These are phyloP conservation scores for Stachybotrys echinatus DNA, from an alignment of 2,329 filamentous ascomycete genomes.

Conservation along the genomic window DNA sequence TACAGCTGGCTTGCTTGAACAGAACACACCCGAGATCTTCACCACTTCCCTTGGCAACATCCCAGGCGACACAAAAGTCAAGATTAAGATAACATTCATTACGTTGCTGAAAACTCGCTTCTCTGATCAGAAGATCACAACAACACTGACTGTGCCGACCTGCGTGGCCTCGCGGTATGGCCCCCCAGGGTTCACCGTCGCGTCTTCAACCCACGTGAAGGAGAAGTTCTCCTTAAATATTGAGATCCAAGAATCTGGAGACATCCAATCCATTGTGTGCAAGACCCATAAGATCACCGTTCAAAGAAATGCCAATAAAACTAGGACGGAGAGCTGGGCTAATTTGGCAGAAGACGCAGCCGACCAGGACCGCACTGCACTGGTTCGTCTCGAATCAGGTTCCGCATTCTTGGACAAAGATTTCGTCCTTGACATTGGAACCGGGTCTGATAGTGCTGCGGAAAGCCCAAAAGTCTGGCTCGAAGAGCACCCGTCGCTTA, in stretches of 20 bases:
- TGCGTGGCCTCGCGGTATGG: slow-evolving; percentile 8
- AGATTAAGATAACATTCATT: slow-evolving; percentile 7
- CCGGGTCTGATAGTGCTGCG: not conserved
- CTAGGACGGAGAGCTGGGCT: not conserved
- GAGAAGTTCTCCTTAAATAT: slow-evolving; percentile 1
- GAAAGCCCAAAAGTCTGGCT: slow-evolving; percentile 3
- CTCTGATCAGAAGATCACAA: not conserved
- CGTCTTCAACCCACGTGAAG: not conserved
- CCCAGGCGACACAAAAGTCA: slow-evolving; percentile 5
- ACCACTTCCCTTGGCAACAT: slow-evolving; percentile 8
- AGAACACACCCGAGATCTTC: slow-evolving; percentile 9
- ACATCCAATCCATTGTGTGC: not conserved
- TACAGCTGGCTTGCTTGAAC: slow-evolving; percentile 3
- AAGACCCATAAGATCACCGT: not conserved
- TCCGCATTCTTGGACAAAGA: slow-evolving; percentile 4
- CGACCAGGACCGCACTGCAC: not conserved
- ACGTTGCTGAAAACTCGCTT: slow-evolving; percentile 6
- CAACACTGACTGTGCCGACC: slow-evolving; percentile 7
- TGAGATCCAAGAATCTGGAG: slow-evolving; percentile 1
- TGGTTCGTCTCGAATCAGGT: slow-evolving; percentile 3
- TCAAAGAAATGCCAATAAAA: not conserved
- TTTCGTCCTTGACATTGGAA: slow-evolving; percentile 4
- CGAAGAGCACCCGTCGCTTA: slow-evolving; percentile 2
- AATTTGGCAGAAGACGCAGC: not conserved
- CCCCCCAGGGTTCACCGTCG: not conserved